Conservation (phyloP, 2,329 filamentous ascomycete genomes). For the Metarhizium album region DNA sequence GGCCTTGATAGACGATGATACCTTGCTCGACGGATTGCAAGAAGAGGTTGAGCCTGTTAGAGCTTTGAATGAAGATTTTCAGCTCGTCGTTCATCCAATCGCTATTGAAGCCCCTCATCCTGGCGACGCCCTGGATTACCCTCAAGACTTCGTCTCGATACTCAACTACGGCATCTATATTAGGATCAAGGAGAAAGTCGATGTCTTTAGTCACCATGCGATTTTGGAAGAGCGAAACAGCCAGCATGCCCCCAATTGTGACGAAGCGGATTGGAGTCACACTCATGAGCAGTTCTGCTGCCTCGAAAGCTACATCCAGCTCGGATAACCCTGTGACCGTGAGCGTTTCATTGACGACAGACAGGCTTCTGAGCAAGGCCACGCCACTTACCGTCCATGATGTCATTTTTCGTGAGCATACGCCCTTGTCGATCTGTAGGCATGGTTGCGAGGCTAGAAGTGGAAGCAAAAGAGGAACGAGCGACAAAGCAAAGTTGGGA, state of each 20-base stretch:
- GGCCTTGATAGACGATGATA: slow-evolving; percentile 12
- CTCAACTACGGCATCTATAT: slow-evolving; percentile 12
- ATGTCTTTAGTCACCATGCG: slow-evolving; percentile 13
- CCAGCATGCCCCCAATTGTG: slow-evolving; percentile 13
- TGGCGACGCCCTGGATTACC: slow-evolving; percentile 9
- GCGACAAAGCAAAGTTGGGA: no score
- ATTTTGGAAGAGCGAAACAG: slow-evolving; percentile 14
- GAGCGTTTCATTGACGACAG: no score
- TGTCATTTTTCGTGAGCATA: no score
- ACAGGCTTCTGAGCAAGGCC: no score
- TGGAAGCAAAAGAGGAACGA: no score
- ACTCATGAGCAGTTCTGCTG: slow-evolving; percentile 14
- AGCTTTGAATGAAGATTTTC: slow-evolving; percentile 10
- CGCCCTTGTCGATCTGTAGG: no score
- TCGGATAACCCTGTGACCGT: slow-evolving; percentile 8
- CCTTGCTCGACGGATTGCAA: slow-evolving; percentile 14
- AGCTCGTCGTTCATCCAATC: slow-evolving; percentile 17
- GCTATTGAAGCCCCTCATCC: background rate
- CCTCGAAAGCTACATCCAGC: no score
- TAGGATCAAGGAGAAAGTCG: slow-evolving; percentile 16
- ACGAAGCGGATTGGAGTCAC: slow-evolving; percentile 18
- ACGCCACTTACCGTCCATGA: no score
- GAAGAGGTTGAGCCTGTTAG: slow-evolving; percentile 12
- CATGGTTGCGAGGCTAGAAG: no score
- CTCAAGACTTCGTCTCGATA: slow-evolving; percentile 11